Evolutionary conservation across 306 rosid species (phyloP), one percentile per base, ranked within the genome.

Genomic region (Cucumis cinereus): DNA sequence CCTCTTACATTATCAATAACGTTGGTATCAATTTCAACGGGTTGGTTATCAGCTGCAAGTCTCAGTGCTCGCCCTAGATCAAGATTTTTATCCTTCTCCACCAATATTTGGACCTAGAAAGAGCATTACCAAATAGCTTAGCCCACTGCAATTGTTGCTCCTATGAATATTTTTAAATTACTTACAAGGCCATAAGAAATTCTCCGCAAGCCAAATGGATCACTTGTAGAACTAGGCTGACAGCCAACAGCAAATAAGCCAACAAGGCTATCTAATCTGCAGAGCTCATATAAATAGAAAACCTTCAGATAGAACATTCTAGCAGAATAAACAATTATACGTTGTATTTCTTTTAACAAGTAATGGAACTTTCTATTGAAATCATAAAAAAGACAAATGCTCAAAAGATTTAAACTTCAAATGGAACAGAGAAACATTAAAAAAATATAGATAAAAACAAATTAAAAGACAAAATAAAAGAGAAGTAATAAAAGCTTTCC

Each of bases 111-210:
- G 79, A 93, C 97, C 97, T 91, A 84, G 33, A 83, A 80, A 59
- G 47, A 3, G 56, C 28, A 73, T 63, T 78, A 80, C 82, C 43
- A 50, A 68, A 10, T 40, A 8, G n/a, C 24, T 63, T 35, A 63
- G 20, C 8, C 54, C 23, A 67, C 33, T 22, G 74, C 8, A 8
- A 68, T 68, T 23, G 36, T 22, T 43, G 8, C 19, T 68, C 33
- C 10, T 20, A n/a, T 84, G 79, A 38, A 23, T 28, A 79, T 35
- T 8, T 82, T 71, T 22, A 78, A 17, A 56, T 10, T 80, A 84
- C 98, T 87, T 85, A 93, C 98, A 77, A 93, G 98, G 80, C 96
- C 96, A 87, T 93, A 90, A 41, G 98, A 90, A 78, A 91, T 91
- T 90, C 98, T 88, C 73, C 96, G 82, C 80, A 91, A 86, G 77